phyloP scores from a whole-genome alignment of 1,139 yeast species.

The Debaryomyces psychrophilus region DNA sequence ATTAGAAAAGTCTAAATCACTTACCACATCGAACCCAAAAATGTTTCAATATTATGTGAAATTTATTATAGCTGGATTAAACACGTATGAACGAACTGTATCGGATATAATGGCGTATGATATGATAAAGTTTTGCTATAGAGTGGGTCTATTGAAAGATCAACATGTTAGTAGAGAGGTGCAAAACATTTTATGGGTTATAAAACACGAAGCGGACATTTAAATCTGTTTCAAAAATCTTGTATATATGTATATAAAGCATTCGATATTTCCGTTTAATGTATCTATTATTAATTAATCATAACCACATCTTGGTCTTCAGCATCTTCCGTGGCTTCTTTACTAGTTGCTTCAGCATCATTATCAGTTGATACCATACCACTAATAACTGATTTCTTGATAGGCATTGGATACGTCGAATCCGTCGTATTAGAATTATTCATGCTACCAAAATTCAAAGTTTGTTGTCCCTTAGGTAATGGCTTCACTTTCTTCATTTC shows the following conservation, averaged over 20 bases:
- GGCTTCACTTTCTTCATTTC: conserved; percentile 7
- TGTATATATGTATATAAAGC: conserved; percentile 4
- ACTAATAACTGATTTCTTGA: conserved; percentile 39
- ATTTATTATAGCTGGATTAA: conserved; percentile 35
- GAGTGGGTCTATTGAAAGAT: conserved; percentile 28
- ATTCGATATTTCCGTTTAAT: conserved; percentile 1
- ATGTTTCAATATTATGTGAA: conserved; percentile 21
- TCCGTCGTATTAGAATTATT: conserved; percentile 13
- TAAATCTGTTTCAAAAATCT: background rate
- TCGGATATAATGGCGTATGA: conserved; percentile 37
- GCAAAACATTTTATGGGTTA: conserved; percentile 37
- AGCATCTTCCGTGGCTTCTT: conserved; percentile 18
- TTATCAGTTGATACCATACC: conserved; percentile 32
- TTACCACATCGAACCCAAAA: conserved; percentile 18
- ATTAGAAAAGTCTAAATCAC: background rate
- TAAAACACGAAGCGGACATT: conserved; percentile 15
- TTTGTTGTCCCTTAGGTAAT: conserved; percentile 45
- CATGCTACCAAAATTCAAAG: conserved; percentile 28
- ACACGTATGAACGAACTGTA: conserved; percentile 33
- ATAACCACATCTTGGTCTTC: conserved; percentile 22
- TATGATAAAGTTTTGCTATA: conserved; percentile 31
- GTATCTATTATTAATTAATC: conserved; percentile 17
- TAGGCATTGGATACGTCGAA: conserved; percentile 17
- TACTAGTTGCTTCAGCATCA: conserved; percentile 18
- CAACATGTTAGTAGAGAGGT: conserved; percentile 29